Percentiles rank a stretch among this genome's conserved stretches.
Conservation (phyloP, 305 asterid species). For the Andrographis paniculata region DNA sequence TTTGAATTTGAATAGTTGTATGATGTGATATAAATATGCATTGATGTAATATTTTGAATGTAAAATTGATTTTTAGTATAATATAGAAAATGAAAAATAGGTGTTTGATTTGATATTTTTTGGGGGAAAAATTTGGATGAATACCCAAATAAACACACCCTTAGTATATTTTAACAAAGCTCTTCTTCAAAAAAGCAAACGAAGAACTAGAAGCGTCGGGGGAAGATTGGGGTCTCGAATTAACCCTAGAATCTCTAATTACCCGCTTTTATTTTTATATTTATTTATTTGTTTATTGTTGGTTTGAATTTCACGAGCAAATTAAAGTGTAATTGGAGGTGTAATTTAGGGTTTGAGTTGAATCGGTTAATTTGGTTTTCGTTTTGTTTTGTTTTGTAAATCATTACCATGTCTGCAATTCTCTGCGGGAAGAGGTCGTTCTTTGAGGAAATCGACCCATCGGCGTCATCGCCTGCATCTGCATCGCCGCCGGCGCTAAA, state of each 20-base stretch:
- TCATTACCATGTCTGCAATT: constrained; percentile 53
- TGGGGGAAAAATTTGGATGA: no score
- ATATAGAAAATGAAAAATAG: no score
- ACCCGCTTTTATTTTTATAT: not conserved
- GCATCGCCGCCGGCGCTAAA: constrained; percentile 39
- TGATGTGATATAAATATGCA: no score
- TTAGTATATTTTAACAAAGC: no score
- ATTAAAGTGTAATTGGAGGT: not conserved
- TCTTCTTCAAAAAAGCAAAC: no score
- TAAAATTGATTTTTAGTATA: no score
- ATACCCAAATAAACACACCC: no score
- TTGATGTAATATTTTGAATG: no score
- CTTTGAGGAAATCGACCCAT: constrained; percentile 50
- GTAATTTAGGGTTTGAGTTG: not conserved
- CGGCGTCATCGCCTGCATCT: constrained; percentile 38
- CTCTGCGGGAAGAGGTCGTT: constrained; percentile 75
- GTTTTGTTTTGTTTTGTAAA: not conserved
- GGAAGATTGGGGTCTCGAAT: not conserved
- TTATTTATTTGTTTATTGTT: not conserved
- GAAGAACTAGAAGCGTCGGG: no score
- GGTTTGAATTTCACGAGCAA: not conserved
- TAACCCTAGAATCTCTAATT: not conserved
- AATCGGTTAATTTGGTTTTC: not conserved
- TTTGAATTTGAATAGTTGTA: no score
- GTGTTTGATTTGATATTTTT: no score